Evolutionary conservation across 2,329 filamentous ascomycete species (phyloP), one percentile per base, ranked within the genome.

Genomic region (Sporothrix curviconia): DNA sequence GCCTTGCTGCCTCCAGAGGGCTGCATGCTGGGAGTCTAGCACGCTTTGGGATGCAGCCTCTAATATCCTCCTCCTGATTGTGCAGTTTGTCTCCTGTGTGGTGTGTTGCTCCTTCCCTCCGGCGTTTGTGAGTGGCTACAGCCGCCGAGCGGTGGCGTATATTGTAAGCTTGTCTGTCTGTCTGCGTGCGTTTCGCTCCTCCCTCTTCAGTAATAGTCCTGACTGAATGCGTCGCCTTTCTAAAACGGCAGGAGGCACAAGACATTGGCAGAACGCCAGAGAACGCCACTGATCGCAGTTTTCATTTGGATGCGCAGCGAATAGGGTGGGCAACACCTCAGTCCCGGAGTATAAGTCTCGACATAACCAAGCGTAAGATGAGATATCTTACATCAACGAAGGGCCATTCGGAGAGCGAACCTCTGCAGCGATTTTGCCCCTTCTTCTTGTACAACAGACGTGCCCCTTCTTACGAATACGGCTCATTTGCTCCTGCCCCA

Each of bases 61-160:
- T 42, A 36, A n/a, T n/a, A n/a, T n/a, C n/a, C n/a, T 54, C 36
- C 37, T 24, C n/a, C 28, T 52, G 36, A n/a, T 39, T 39, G 36
- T 19, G 34, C 14, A 39, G 15, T 17, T 28, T 12, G 9, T 47
- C 32, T 37, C 32, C 42, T 8, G 17, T 24, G 19, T 34, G n/a
- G 28, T 22, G 42, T 40, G n/a, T 25, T 37, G 52, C 40, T 36
- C 32, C 30, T 55, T 22, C 54, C 54, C 40, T 55, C 40, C 52
- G 25, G 52, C 40, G 28, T n/a, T 17, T 36, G 25, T 44, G 50
- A 54, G 51, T 44, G 39, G 39, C 39, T 54, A 28, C 51, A 24
- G 39, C 17, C n/a, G 19, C 39, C 14, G 37, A 28, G 32, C 19
- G 36, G 50, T 53, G 50, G 50, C 50, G 50, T 43, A 34, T 44